These are phyloP conservation scores for Spinellus fusiger DNA, from an alignment of 192 early-diverging fungal genomes.

Conservation along the genomic window DNA sequence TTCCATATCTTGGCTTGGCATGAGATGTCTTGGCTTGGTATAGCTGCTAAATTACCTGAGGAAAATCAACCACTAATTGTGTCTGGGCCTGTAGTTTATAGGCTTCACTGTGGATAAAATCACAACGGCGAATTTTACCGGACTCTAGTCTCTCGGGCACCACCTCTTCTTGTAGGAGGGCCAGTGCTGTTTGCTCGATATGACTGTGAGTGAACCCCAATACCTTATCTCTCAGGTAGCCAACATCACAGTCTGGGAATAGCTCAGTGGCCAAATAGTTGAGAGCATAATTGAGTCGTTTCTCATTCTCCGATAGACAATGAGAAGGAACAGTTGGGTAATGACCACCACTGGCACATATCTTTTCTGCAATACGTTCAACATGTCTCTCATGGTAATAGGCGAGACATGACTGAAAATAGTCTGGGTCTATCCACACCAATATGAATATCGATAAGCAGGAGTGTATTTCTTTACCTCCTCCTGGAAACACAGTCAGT, in stretches of 20 bases:
- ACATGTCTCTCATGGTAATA: constrained; percentile 29
- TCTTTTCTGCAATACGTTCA: constrained; percentile 30
- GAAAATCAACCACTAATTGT: constrained; percentile 19
- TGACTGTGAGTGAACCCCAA: constrained; percentile 11
- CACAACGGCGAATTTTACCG: constrained; percentile 8
- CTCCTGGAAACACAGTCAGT: too few species aligned
- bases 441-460: too few species aligned
- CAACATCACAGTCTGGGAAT: constrained; percentile 37
- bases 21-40: background rate
- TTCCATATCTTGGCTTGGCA: constrained; percentile 30
- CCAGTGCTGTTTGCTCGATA: constrained; percentile 15
- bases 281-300: constrained; percentile 20
- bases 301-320: constrained; percentile 6
- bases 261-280: constrained; percentile 18
- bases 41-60: constrained; percentile 19
- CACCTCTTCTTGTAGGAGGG: constrained; percentile 5
- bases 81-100: constrained; percentile 14
- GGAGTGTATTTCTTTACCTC: too few species aligned
- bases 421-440: constrained; percentile 36
- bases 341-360: constrained; percentile 18
- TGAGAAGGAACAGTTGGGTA: constrained; percentile 25
- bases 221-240: constrained; percentile 24
- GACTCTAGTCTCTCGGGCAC: constrained; percentile 23
- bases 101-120: constrained; percentile 8
- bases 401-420: constrained; percentile 26